A percentile compares a stretch with the other conserved stretches of the same genome.
phyloP scores from a whole-genome alignment of 306 rosid species.

The Casuarina cunninghamiana region DNA sequence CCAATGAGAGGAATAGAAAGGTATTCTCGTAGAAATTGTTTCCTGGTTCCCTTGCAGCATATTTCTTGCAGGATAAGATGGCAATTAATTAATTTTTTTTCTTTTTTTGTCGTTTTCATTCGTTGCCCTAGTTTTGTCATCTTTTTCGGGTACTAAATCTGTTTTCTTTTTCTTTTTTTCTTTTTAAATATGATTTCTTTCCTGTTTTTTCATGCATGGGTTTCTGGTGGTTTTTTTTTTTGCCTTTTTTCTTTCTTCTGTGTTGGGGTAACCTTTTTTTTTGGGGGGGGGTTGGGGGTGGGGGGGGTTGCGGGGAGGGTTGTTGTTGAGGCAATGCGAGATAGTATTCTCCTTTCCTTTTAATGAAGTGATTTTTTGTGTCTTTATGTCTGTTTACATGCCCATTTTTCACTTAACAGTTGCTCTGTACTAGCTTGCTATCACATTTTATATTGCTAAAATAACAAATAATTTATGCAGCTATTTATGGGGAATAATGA shows the following conservation, averaged over 20 bases:
- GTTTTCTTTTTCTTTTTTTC: neutral
- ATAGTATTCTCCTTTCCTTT: neutral
- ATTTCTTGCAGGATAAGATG: neutral
- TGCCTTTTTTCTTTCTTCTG: too few species aligned
- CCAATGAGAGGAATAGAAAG: conserved; percentile 69
- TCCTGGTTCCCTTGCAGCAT: neutral
- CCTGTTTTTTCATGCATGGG: too few species aligned
- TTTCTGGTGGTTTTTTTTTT: too few species aligned
- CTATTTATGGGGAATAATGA: conserved; percentile 52
- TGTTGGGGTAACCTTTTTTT: neutral
- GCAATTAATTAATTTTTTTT: neutral
- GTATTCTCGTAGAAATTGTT: conserved; percentile 31
- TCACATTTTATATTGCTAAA: neutral
- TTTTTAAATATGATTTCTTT: neutral
- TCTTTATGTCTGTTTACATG: neutral
- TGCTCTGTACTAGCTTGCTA: neutral
- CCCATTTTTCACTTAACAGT: neutral
- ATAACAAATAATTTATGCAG: conserved; percentile 41
- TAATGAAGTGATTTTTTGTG: neutral
- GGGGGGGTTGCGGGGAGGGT: neutral
- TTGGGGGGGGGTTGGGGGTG: neutral
- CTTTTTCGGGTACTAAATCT: neutral
- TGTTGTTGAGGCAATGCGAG: neutral
- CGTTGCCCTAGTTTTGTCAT: too few species aligned
- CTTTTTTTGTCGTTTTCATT: too few species aligned